Evolutionary conservation across 2,329 filamentous ascomycete species (phyloP).

Genomic region (Aspergillus ochraceus): DNA sequence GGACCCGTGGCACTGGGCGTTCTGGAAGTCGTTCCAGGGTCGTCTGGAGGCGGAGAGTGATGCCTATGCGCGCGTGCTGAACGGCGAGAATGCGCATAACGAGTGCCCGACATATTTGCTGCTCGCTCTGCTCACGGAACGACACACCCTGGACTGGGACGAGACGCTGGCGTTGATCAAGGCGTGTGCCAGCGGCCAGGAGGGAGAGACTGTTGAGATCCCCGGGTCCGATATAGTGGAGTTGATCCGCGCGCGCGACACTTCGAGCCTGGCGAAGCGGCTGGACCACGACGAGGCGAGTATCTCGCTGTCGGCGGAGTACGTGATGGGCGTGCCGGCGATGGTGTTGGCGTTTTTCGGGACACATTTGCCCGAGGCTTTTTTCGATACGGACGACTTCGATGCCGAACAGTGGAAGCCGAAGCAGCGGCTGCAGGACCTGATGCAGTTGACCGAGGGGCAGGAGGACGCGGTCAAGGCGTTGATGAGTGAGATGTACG

Average conservation of each 20-base stretch:
- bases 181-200: background rate
- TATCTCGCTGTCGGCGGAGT: constrained; percentile 12
- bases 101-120: constrained; percentile 12
- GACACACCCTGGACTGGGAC: constrained; percentile 15
- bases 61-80: constrained; percentile 6
- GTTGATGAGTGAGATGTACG: constrained; percentile 12
- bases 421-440: constrained; percentile 7
- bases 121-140: constrained; percentile 13
- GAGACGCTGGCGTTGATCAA: constrained; percentile 13
- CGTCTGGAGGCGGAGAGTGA: constrained; percentile 13
- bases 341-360: constrained; percentile 12
- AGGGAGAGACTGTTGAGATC: background rate
- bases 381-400: constrained; percentile 11
- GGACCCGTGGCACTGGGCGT: constrained; percentile 14
- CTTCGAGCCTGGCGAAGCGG: constrained; percentile 4
- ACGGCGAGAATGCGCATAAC: constrained; percentile 5
- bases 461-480: constrained; percentile 11
- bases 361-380: constrained; percentile 6
- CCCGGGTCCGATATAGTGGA: constrained; percentile 11
- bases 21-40: constrained; percentile 14
- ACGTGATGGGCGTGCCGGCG: constrained; percentile 13
- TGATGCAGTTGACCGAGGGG: constrained; percentile 5
- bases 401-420: constrained; percentile 8
- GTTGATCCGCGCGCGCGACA: constrained; percentile 7
- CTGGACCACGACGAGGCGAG: constrained; percentile 12